These are phyloP conservation scores for Panus rudis DNA, from an alignment of 768 basidiomycete species.

Conservation along the genomic window DNA sequence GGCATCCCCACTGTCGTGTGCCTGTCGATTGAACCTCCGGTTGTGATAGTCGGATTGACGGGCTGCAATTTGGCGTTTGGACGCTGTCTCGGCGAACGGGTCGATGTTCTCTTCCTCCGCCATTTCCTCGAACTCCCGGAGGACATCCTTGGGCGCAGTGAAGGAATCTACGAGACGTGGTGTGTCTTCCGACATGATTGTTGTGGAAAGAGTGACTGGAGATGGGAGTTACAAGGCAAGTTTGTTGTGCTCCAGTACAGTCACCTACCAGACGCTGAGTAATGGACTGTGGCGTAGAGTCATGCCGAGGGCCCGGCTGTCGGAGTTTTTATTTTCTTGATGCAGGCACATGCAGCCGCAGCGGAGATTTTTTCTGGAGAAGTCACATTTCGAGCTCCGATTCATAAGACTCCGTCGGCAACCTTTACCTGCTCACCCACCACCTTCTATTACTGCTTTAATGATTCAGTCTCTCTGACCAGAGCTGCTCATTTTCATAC, in stretches of 20 bases:
- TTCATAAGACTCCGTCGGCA: not conserved
- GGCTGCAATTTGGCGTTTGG: conserved; percentile 87
- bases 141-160: conserved; percentile 87
- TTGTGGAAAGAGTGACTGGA: conserved; percentile 5
- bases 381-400: conserved; percentile 6
- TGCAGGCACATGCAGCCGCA: too few species aligned
- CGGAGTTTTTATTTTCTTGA: too few species aligned
- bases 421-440: too few species aligned
- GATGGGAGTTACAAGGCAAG: too few species aligned
- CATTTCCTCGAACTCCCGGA: conserved; percentile 89
- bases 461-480: too few species aligned
- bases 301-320: too few species aligned
- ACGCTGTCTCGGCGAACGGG: conserved; percentile 89
- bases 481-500: too few species aligned
- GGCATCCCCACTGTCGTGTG: conserved; percentile 74
- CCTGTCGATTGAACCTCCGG: conserved; percentile 80
- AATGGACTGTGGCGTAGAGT: too few species aligned
- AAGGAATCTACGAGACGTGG: conserved; percentile 79
- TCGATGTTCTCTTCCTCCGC: conserved; percentile 92
- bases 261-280: conserved; percentile 13
- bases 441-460: too few species aligned
- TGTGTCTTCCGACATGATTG: conserved; percentile 25
- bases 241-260: too few species aligned
- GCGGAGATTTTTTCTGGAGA: too few species aligned
- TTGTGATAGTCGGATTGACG: conserved; percentile 95